phyloP scores from a whole-genome alignment of 306 rosid species.

The Quercus robur region DNA sequence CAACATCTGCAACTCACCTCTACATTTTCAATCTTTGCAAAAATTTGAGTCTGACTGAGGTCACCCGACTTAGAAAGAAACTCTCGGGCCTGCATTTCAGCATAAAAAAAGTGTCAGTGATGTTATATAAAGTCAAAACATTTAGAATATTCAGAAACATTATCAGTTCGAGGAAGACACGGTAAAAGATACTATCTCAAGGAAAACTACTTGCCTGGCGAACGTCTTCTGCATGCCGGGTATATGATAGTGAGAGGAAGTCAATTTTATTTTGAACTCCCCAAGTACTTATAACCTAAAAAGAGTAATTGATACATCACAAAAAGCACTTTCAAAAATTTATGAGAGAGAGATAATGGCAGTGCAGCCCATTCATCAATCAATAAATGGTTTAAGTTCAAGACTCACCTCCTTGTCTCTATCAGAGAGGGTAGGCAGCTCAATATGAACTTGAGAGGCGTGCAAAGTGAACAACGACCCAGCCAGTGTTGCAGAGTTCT shows the following conservation, averaged over 20 bases:
- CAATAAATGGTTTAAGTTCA: slow-evolving; percentile 1
- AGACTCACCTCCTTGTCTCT: slow-evolving; percentile 73
- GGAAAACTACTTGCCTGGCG: slow-evolving; percentile 54
- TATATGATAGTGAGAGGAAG: slow-evolving; percentile 77
- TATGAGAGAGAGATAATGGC: background rate
- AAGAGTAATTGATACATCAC: background rate
- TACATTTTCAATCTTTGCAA: slow-evolving; percentile 84
- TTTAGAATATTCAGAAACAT: background rate
- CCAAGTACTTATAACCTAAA: slow-evolving; percentile 86
- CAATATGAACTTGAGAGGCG: slow-evolving; percentile 81
- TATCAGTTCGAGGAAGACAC: background rate
- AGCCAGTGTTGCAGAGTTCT: slow-evolving; percentile 88
- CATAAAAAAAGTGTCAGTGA: background rate
- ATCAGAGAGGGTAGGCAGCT: slow-evolving; percentile 88
- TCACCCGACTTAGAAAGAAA: slow-evolving; percentile 75
- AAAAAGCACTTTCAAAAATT: background rate
- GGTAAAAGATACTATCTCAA: background rate
- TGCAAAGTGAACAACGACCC: slow-evolving; percentile 94
- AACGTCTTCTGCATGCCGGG: slow-evolving; percentile 85
- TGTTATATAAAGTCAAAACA: background rate
- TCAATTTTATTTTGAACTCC: slow-evolving; percentile 81
- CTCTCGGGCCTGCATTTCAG: slow-evolving; percentile 66
- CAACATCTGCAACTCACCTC: slow-evolving; percentile 53
- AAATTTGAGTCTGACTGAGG: slow-evolving; percentile 81
- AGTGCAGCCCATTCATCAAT: background rate